phyloP scores from a whole-genome alignment of 2,329 filamentous ascomycete species.

The Orbilia oligospora region DNA sequence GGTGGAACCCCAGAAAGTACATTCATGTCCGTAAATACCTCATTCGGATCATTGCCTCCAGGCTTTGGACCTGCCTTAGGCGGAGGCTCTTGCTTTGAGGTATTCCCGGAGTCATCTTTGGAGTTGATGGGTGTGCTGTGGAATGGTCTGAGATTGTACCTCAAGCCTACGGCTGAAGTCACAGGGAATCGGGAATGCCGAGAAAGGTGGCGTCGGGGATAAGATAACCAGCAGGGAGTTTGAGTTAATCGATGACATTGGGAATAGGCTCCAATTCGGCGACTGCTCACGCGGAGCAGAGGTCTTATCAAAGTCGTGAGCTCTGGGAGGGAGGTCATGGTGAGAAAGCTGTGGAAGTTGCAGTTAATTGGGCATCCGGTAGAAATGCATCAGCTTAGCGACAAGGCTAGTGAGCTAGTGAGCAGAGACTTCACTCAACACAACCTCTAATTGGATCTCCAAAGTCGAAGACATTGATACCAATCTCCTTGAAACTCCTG shows the following conservation, averaged over 20 bases:
- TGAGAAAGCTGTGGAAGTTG: constrained; percentile 24
- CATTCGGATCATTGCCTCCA: constrained; percentile 58
- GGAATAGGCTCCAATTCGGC: constrained; percentile 55
- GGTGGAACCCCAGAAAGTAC: constrained; percentile 81
- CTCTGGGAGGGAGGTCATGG: constrained; percentile 42
- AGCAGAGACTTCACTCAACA: constrained; percentile 24
- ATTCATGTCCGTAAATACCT: constrained; percentile 78
- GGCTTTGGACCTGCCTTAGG: constrained; percentile 44
- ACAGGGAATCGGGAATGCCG: constrained; percentile 51
- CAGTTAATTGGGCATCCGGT: constrained; percentile 8
- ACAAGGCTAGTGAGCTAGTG: constrained; percentile 4
- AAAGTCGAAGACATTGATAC: background rate
- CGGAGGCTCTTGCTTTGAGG: constrained; percentile 38
- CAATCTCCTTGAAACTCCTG: background rate
- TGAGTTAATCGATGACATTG: constrained; percentile 37
- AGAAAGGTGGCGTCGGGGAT: constrained; percentile 50
- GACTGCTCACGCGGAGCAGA: constrained; percentile 46
- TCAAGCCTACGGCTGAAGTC: constrained; percentile 15
- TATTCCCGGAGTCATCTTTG: constrained; percentile 25
- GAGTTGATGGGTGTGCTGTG: constrained; percentile 27
- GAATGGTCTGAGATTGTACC: constrained; percentile 47
- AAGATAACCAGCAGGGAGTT: constrained; percentile 34
- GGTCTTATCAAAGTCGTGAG: constrained; percentile 39
- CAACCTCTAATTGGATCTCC: constrained; percentile 9
- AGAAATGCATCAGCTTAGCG: constrained; percentile 5